Evolutionary conservation across 257 asterid genomes (phyloP).

Genomic region (Solanum virginianum): DNA sequence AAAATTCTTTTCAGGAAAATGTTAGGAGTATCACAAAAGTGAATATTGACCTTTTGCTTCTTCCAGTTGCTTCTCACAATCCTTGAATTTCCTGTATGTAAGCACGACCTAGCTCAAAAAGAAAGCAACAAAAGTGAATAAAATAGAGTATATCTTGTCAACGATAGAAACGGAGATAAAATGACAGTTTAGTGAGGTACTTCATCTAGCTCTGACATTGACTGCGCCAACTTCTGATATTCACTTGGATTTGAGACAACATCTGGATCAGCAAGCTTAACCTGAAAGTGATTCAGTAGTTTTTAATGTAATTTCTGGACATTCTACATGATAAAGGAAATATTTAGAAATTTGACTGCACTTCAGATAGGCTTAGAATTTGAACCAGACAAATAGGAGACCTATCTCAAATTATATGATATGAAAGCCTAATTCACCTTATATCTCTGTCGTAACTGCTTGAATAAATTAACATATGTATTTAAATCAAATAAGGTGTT

Average conservation of each 20-base stretch:
- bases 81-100: constrained; percentile 57
- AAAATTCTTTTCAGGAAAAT: neutral
- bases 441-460: neutral
- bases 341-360: neutral
- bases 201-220: constrained; percentile 93
- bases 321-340: constrained; percentile 1
- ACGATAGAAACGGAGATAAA: neutral
- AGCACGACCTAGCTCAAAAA: constrained; percentile 60
- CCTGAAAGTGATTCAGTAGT: constrained; percentile 27
- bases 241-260: constrained; percentile 81
- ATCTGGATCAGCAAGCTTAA: constrained; percentile 89
- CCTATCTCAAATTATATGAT: neutral
- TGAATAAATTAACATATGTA: neutral
- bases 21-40: neutral
- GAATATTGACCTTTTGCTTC: constrained; percentile 65
- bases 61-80: constrained; percentile 75
- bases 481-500: neutral
- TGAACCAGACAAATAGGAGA: neutral
- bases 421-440: neutral
- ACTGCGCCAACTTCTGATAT: constrained; percentile 85
- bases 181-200: constrained; percentile 23
- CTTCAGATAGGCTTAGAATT: neutral
- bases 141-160: neutral
- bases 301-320: neutral
- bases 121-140: neutral